phyloP scores from a whole-genome alignment of 345 rosid genomes.

The Psidium friedrichsthalianum region DNA sequence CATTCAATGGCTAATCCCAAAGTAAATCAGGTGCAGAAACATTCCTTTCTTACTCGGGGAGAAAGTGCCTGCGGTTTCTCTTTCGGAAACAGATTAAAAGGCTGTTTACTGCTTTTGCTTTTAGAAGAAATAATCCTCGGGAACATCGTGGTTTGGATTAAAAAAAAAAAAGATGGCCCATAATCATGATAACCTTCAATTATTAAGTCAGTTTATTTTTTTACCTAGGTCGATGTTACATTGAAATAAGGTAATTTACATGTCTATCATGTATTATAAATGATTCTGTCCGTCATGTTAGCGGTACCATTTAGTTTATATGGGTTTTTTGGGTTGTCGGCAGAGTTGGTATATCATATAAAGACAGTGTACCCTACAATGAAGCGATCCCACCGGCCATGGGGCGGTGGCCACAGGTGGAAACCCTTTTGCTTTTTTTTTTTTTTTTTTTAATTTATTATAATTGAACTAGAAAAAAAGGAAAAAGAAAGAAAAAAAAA shows the following conservation, averaged over 20 bases:
- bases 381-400: neutral
- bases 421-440: no score
- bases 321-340: no score
- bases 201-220: neutral
- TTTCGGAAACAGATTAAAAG: neutral
- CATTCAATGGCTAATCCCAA: neutral
- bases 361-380: neutral
- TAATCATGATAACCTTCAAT: neutral
- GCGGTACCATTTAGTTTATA: no score
- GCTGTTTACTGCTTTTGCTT: neutral
- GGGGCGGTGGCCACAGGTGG: no score
- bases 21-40: neutral
- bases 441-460: no score
- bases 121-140: neutral
- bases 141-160: neutral
- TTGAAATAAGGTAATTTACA: neutral
- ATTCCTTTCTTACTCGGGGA: neutral
- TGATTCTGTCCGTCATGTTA: neutral
- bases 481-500: no score
- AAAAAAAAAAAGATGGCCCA: neutral
- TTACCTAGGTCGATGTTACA: neutral
- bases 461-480: no score
- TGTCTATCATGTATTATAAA: neutral
- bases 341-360: neutral
- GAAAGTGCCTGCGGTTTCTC: neutral